Conservation (phyloP, 805 yeast species). For the Hermanozyma aechmeae region DNA sequence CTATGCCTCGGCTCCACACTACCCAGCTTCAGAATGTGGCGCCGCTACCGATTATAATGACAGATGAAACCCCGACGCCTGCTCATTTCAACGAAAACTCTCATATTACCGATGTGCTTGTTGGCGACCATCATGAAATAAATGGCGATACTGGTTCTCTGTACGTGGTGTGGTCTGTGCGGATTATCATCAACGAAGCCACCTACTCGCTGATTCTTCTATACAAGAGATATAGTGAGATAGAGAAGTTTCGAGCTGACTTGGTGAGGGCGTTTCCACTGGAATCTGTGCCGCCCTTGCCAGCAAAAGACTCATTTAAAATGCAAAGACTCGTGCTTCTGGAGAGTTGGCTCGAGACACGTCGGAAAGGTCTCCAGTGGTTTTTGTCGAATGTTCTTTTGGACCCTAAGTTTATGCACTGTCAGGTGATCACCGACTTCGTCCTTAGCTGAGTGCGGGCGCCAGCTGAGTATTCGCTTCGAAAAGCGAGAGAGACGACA, state of each 20-base stretch:
- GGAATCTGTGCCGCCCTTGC: conserved; percentile 38
- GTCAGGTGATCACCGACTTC: conserved; percentile 31
- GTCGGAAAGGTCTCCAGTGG: conserved; percentile 52
- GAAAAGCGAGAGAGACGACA: too few species aligned
- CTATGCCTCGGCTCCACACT: too few species aligned
- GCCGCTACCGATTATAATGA: conserved; percentile 30
- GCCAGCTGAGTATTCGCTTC: too few species aligned
- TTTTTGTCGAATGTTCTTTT: conserved; percentile 46
- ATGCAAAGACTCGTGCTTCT: conserved; percentile 28
- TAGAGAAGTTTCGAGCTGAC: conserved; percentile 36
- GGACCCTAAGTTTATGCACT: conserved; percentile 36
- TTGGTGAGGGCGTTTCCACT: conserved; percentile 30
- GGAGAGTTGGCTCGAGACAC: conserved; percentile 39
- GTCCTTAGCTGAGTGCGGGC: conserved; percentile 14
- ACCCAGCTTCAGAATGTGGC: conserved; percentile 20
- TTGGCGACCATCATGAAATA: conserved; percentile 30
- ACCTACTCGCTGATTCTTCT: conserved; percentile 33
- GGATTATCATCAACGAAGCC: conserved; percentile 27
- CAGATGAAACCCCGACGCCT: conserved; percentile 12
- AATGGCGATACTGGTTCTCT: conserved; percentile 28
- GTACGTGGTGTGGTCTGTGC: conserved; percentile 31
- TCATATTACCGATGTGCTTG: conserved; percentile 32
- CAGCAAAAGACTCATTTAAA: conserved; percentile 40
- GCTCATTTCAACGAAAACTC: conserved; percentile 12
- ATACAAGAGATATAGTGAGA: conserved; percentile 59